Base-by-base conservation (phyloP, 2,329 filamentous ascomycete genomes). In the Penicillium digitatum region DNA sequence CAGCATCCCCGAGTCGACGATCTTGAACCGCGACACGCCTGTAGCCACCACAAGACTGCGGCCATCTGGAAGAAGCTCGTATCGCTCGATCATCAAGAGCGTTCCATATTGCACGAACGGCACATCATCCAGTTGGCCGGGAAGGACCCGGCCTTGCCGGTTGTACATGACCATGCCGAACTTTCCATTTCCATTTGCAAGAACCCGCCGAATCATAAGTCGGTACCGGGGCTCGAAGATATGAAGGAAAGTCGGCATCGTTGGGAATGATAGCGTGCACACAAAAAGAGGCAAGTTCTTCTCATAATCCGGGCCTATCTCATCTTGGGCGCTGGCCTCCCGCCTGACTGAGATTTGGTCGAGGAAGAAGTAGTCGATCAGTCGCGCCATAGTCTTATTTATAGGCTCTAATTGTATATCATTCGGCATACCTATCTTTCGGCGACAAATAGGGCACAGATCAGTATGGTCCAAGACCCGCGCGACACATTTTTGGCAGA, bases 141-240 rank as follows among this genome's bases (percentile, higher is more conserved):
- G 81, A 71, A 85, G 82, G 5, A 76, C 68, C 55, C 77, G 71
- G 24, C 76, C 72, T n/a, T 73, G 72, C 43, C 78, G 76, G 62
- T 87, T 88, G 59, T 86, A 85, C 66, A 89, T 81, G 18, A 95
- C 81, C 88, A 96, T 95, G 24, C 92, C 92, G 66, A 96, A 96
- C 24, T 84, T 88, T 14, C 83, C 79, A 57, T 87, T 83, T 0
- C 85, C 84, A 53, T 66, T 77, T 59, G 91, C 87, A 50, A 95
- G 77, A 0, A 85, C 87, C 34, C 90, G 83, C 44, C 87, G 82
- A 35, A 96, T 87, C 90, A 96, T 94, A n/a, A 94, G 79, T 8
- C 90, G 84, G 69, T 96, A 96, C 7, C 89, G 82, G n/a, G 89
- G 89, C 70, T 96, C 92, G 67, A 95, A 96, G n/a, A 96, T 83